Percentiles rank a stretch among this genome's conserved stretches.
phyloP scores from a whole-genome alignment of 345 rosid species.

The Sonneratia alba region DNA sequence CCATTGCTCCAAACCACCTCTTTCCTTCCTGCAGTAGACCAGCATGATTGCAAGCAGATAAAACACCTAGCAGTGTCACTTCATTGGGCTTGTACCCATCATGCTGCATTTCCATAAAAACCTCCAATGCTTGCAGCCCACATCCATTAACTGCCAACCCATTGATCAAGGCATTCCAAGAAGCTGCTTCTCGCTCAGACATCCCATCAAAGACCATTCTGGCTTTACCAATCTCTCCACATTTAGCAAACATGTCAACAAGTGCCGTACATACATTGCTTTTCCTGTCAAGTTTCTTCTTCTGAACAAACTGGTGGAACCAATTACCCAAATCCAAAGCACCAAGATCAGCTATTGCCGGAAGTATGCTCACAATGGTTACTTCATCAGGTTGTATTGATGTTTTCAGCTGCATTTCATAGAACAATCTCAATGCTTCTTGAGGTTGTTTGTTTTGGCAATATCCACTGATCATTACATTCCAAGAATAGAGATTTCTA shows the following conservation, averaged over 20 bases:
- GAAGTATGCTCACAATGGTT: conserved; percentile 55
- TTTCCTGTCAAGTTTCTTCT: conserved; percentile 42
- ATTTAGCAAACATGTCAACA: conserved; percentile 76
- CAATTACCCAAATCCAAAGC: conserved; percentile 56
- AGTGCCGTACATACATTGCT: conserved; percentile 55
- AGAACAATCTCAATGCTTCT: conserved; percentile 58
- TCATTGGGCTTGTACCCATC: conserved; percentile 50
- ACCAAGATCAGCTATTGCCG: conserved; percentile 69
- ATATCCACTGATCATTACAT: conserved; percentile 67
- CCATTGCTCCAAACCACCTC: conserved; percentile 54
- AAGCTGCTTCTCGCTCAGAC: too few relatives aligned
- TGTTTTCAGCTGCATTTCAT: conserved; percentile 43
- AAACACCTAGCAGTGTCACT: conserved; percentile 48
- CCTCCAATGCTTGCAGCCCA: conserved; percentile 46
- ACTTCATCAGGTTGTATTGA: conserved; percentile 54
- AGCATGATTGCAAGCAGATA: conserved; percentile 75
- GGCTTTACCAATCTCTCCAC: conserved; percentile 55
- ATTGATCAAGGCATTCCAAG: conserved; percentile 75
- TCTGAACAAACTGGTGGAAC: conserved; percentile 41
- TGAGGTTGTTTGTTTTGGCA: conserved; percentile 57
- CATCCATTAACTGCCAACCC: conserved; percentile 67
- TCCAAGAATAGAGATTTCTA: conserved; percentile 66
- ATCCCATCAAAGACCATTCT: conserved; percentile 26
- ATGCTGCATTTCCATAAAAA: conserved; percentile 35
- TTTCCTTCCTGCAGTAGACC: conserved; percentile 70